Conservation (phyloP, 2,329 filamentous ascomycete species). For the Lomentospora prolificans region DNA sequence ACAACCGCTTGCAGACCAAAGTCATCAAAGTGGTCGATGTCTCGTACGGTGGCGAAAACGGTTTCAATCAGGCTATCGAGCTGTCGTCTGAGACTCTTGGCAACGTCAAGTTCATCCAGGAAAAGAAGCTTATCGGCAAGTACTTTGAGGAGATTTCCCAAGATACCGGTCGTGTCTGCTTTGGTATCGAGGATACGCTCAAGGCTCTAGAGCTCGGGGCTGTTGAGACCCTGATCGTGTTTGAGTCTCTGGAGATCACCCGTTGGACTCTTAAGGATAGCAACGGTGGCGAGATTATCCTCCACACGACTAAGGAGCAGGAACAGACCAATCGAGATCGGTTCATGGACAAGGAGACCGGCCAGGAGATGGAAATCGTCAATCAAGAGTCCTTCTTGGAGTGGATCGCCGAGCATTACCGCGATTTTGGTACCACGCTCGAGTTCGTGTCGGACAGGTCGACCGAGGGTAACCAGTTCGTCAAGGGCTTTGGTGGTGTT, state of each 20-base stretch:
- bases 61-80: conserved; percentile 99
- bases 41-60: conserved; percentile 97
- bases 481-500: conserved; percentile 98
- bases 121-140: conserved; percentile 98
- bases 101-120: conserved; percentile 99
- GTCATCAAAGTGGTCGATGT: conserved; percentile 99
- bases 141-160: conserved; percentile 99
- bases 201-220: conserved; percentile 95
- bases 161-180: conserved; percentile 94
- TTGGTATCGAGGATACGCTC: conserved; percentile 94
- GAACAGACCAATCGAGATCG: conserved; percentile 60
- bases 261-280: conserved; percentile 83
- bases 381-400: conserved; percentile 91
- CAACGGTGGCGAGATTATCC: conserved; percentile 58
- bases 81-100: conserved; percentile 87
- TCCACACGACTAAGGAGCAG: conserved; percentile 76
- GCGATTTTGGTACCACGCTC: conserved; percentile 88
- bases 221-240: conserved; percentile 89
- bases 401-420: conserved; percentile 98
- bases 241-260: conserved; percentile 91
- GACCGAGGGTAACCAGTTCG: conserved; percentile 98
- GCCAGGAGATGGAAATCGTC: conserved; percentile 92
- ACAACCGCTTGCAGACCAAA: conserved; percentile 80
- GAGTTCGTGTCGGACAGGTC: conserved; percentile 98
- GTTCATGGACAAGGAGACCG: conserved; percentile 93